Percentiles rank a stretch among this genome's conserved stretches.
These are phyloP conservation scores for Sphaerosporella brunnea DNA, from an alignment of 495 filamentous ascomycete species.

Conservation along the genomic window DNA sequence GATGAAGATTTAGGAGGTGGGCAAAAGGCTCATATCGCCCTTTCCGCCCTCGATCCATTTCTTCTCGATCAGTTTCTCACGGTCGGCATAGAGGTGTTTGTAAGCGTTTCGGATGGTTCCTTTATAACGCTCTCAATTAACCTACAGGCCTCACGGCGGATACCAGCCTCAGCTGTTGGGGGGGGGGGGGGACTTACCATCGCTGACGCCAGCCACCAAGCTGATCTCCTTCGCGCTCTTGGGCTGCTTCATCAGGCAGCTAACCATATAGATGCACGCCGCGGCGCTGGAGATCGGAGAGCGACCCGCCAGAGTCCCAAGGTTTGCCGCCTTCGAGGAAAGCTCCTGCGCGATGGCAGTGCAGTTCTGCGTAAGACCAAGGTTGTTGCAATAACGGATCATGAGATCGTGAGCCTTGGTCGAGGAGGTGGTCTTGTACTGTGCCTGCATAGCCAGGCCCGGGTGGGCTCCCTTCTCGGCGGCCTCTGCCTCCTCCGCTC, in stretches of 20 bases:
- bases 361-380: constrained; percentile 48
- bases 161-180: too few relatives aligned
- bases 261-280: constrained; percentile 89
- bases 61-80: constrained; percentile 53
- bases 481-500: constrained; percentile 35
- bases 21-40: constrained; percentile 51
- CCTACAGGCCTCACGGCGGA: not conserved
- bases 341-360: constrained; percentile 55
- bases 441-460: constrained; percentile 27
- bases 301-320: constrained; percentile 69
- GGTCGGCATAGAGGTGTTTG: constrained; percentile 59
- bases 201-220: constrained; percentile 64
- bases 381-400: constrained; percentile 70
- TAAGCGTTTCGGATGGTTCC: constrained; percentile 88
- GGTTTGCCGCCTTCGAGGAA: constrained; percentile 50
- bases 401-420: constrained; percentile 74
- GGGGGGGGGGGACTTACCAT: constrained; percentile 30
- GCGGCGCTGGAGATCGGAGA: constrained; percentile 88
- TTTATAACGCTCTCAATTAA: not conserved
- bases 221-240: constrained; percentile 74
- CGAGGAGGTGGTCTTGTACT: constrained; percentile 54
- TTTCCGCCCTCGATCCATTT: constrained; percentile 56
- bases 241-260: constrained; percentile 59
- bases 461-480: constrained; percentile 32
- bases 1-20: constrained; percentile 27